Base-by-base conservation (phyloP, 2,329 filamentous ascomycete genomes). In the Penicillium sp. region DNA sequence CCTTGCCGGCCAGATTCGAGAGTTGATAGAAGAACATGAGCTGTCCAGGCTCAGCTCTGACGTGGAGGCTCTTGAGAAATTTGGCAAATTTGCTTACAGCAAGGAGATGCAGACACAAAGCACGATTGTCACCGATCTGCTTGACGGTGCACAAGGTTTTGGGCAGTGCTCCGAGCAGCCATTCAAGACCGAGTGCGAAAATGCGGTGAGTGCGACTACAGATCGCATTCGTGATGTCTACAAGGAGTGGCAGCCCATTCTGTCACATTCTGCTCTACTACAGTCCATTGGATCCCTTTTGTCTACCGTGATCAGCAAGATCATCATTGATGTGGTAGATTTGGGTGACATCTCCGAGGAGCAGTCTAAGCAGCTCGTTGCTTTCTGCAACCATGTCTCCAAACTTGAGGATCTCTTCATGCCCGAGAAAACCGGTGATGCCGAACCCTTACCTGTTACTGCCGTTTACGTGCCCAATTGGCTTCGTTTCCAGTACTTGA, bases 61-160 rank as follows among this genome's bases (percentile, higher is more conserved):
- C 68, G 79, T 86, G 60, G 82, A 83, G 60, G 78, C 82, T 0
- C 80, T 89, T 22, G 83, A 88, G 61, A 82, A 79, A 54, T 88
- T 88, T 65, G 86, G 85, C 47, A 87, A 86, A 70, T 75, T 84
- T 33, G 85, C 86, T 1, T 89, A 89, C 67, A 83, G 84, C 63
- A 83, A 83, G 58, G 87, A 89, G 72, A 88, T 89, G 85, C 86
- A 89, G 58, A 84, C 83, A 2, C 87, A 89, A 67, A 81, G 86
- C 57, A 88, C 85, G 1, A 86, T 89, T 64, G 76, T 89, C 13
- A 81, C 81, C 22, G 87, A 89, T 71, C 77, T 89, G 17, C 82
- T 89, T 5, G 86, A 89, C 67, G 85, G 85, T 24, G 85, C 86
- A 1, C 85, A 88, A 72, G 86, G 86, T 17, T 89, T 89, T 73